Conservation (phyloP, 2,329 filamentous ascomycete genomes). For the Aureobasidium sp. region DNA sequence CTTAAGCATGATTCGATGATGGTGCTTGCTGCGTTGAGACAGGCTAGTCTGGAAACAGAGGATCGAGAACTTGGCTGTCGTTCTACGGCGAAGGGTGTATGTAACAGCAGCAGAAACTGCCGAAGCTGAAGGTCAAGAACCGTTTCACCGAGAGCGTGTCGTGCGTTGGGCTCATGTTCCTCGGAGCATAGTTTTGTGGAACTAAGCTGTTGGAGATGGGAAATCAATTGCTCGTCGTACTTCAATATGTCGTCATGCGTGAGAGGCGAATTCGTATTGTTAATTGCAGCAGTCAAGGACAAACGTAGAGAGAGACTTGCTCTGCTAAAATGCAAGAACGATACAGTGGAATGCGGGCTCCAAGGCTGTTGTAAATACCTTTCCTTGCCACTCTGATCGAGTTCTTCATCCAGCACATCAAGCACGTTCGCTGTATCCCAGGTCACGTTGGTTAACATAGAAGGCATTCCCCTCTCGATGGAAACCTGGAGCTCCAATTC, state of each 20-base stretch:
- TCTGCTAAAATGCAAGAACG: neutral
- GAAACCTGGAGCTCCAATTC: too few species aligned
- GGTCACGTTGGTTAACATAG: neutral
- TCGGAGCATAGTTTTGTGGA: neutral
- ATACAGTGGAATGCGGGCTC: neutral
- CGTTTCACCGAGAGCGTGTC: neutral
- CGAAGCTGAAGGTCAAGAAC: neutral
- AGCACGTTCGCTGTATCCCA: neutral
- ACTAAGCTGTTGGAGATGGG: neutral
- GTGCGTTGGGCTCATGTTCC: neutral
- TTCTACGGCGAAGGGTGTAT: neutral
- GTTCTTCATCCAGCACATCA: neutral
- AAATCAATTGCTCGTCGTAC: neutral
- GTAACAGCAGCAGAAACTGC: neutral
- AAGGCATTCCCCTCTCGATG: neutral
- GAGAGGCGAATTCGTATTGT: neutral
- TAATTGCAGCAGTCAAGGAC: neutral
- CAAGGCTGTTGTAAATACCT: neutral
- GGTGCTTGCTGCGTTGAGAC: neutral
- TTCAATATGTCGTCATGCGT: neutral
- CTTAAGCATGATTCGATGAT: neutral
- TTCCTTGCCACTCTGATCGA: neutral
- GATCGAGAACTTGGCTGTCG: neutral
- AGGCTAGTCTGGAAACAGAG: neutral
- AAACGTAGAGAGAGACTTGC: neutral